Evolutionary conservation across 2,329 filamentous ascomycete species (phyloP).

Genomic region (Endothia cerciana): DNA sequence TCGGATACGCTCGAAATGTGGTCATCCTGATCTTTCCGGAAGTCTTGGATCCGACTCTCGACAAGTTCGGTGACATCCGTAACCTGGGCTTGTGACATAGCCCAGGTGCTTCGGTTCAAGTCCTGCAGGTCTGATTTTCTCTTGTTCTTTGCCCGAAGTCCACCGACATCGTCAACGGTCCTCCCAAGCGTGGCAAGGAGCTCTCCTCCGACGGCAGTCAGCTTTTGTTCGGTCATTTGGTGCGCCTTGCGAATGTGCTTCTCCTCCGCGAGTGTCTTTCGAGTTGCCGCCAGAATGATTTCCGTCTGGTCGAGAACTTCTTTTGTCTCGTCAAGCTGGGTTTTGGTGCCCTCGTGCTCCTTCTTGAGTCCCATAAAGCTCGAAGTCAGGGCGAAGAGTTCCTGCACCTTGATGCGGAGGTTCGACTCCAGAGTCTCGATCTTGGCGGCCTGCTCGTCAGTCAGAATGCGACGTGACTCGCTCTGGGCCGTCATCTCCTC

Average conservation of each 20-base stretch:
- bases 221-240: constrained; percentile 78
- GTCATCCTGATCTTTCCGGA: constrained; percentile 72
- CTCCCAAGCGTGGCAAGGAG: constrained; percentile 77
- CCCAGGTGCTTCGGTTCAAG: constrained; percentile 80
- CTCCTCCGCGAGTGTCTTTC: constrained; percentile 78
- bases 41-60: constrained; percentile 73
- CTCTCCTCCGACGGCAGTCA: constrained; percentile 72
- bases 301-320: constrained; percentile 86
- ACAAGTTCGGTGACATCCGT: constrained; percentile 76
- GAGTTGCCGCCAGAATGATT: constrained; percentile 76
- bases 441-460: constrained; percentile 89
- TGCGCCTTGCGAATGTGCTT: constrained; percentile 80
- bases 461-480: constrained; percentile 87
- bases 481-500: constrained; percentile 91
- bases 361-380: constrained; percentile 88
- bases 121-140: constrained; percentile 83
- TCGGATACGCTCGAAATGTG: constrained; percentile 69
- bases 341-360: constrained; percentile 78
- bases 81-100: constrained; percentile 74
- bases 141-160: constrained; percentile 83
- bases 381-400: constrained; percentile 83
- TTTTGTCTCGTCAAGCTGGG: constrained; percentile 77
- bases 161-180: constrained; percentile 79
- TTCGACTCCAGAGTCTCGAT: constrained; percentile 92
- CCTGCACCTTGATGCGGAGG: constrained; percentile 89